Evolutionary conservation across 2,329 filamentous ascomycete genomes (phyloP).

Genomic region (Ceratocystis ficicola): DNA sequence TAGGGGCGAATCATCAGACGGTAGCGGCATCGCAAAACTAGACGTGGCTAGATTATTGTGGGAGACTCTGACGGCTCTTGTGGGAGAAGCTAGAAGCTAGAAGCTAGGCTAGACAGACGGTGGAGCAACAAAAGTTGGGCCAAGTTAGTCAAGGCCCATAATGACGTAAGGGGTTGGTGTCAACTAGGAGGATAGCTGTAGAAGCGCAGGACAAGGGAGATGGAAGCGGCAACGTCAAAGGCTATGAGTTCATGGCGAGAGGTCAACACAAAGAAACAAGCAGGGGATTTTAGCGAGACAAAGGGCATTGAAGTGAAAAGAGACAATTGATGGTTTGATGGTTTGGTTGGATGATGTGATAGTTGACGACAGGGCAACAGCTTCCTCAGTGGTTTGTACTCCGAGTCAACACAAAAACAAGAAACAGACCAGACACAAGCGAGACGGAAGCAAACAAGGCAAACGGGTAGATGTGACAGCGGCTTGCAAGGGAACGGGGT

Average conservation of each 20-base stretch:
- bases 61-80: slow-evolving; percentile 27
- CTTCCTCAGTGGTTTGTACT: no score
- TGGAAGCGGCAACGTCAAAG: neutral
- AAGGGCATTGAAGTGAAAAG: neutral
- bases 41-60: slow-evolving; percentile 22
- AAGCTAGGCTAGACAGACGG: slow-evolving; percentile 29
- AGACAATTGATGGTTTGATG: neutral
- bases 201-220: neutral
- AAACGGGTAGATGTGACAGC: neutral
- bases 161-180: slow-evolving; percentile 20
- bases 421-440: no score
- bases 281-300: neutral
- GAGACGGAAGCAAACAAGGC: no score
- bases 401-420: no score
- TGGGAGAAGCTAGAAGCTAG: slow-evolving; percentile 31
- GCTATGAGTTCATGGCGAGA: neutral
- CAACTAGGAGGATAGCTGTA: neutral
- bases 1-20: slow-evolving; percentile 44
- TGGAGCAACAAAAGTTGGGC: slow-evolving; percentile 33
- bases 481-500: neutral
- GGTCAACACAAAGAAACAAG: neutral
- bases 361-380: no score
- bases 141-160: slow-evolving; percentile 19
- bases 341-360: no score
- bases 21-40: slow-evolving; percentile 43